Evolutionary conservation across 2,329 filamentous ascomycete genomes (phyloP).

Genomic region (Curvularia hawaiiensis): DNA sequence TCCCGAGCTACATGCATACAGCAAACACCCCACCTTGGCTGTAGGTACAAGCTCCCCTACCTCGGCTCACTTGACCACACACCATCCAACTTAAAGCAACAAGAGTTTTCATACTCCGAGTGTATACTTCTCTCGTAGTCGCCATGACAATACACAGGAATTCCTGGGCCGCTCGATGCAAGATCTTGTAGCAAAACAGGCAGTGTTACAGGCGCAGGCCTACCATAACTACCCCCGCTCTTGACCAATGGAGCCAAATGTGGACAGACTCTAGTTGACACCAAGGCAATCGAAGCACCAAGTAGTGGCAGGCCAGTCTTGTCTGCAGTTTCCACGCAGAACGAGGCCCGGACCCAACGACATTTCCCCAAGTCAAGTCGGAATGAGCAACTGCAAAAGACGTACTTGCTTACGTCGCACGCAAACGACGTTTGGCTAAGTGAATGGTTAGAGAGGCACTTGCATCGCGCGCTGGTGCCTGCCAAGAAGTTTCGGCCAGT

Average conservation of each 20-base stretch:
- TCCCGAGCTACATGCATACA: neutral
- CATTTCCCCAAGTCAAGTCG: neutral
- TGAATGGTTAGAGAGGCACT: neutral
- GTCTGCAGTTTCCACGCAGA: neutral
- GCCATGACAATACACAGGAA: neutral
- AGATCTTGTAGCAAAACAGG: neutral
- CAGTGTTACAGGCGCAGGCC: neutral
- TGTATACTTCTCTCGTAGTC: neutral
- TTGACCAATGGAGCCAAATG: neutral
- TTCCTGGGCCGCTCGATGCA: neutral
- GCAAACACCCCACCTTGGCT: neutral
- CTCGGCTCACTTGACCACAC: neutral
- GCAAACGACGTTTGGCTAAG: neutral
- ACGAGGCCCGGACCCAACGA: neutral
- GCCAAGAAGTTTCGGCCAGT: constrained; percentile 15
- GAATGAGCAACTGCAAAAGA: neutral
- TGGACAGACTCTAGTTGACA: neutral
- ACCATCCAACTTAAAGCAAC: neutral
- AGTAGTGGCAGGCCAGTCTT: neutral
- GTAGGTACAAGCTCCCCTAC: neutral
- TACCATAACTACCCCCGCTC: neutral
- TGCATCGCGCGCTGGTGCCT: constrained; percentile 3
- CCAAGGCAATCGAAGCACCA: neutral
- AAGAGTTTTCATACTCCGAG: neutral
- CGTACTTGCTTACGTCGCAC: neutral